Evolutionary conservation across 305 asterid species (phyloP), one percentile per base, ranked within the genome.

Genomic region (Fraxinus albicans): DNA sequence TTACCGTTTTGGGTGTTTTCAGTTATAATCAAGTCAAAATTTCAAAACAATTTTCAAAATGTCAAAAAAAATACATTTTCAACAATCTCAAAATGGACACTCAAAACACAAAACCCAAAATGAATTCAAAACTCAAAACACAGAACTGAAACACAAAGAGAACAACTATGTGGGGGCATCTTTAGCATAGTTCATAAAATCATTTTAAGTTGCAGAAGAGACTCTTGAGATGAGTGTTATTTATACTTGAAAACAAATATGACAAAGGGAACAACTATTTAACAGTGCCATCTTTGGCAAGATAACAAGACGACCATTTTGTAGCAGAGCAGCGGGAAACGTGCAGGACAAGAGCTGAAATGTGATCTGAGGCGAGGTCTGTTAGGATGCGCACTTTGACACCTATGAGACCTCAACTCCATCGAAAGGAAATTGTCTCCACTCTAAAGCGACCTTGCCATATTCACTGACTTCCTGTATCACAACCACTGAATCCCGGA

Each of bases 381-480:
- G 87, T 89, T 94, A 1, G 98, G 98, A 82, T 94, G 98, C 33
- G 87, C 99, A 82, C 97, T 94, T 81, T 93, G 91, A 88, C 99
- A 96, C 9, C 98, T 89, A 34, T 34, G 36, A 34, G 36, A 34
- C 36, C 36, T 34, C 88, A 94, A 69, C 85, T 91, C 98, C 96
- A 85, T 89, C 10, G 79, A 79, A 33, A 85, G 87, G 63, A 76
- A 69, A 80, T 83, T 89, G 55, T 88, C 86, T 12, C 89, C 91
- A 15, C 84, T 86, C 85, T 42, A 86, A 25, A 0, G 84, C 44
- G 38, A 92, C 86, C 78, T 73, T 83, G n/a, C 98, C 97, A 1
- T 34, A 53, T 60, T 91, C 86, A 33, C 87, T 86, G 12, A 93
- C 88, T 86, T 92, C 95, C 86, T 92, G 89, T 35, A 96, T 88